Conservation (phyloP, 192 early-diverging fungal genomes). For the Mortierella claussenii region DNA sequence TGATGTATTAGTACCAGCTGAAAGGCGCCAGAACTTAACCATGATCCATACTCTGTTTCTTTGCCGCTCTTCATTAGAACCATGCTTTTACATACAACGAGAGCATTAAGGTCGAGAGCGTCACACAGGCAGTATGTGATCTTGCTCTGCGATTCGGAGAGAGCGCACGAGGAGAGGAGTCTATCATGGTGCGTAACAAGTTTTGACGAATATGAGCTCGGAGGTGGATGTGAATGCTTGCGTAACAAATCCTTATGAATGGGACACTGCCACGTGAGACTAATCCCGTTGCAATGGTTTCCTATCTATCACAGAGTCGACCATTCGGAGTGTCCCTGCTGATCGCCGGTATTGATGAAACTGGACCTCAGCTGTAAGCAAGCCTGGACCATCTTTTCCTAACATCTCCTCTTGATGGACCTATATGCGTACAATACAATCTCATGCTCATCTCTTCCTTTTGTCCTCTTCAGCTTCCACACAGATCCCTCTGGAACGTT, state of each 20-base stretch:
- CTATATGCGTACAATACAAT: too few species aligned
- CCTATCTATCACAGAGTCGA: slow-evolving; percentile 71
- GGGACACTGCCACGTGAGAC: too few species aligned
- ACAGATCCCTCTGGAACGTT: slow-evolving; percentile 99
- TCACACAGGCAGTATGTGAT: slow-evolving; percentile 98
- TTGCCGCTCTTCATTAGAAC: slow-evolving; percentile 64
- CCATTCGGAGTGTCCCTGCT: slow-evolving; percentile 99
- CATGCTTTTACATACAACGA: slow-evolving; percentile 98
- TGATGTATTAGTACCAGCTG: neutral
- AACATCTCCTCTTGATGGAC: neutral
- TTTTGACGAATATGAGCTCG: neutral
- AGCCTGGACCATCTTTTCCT: too few species aligned
- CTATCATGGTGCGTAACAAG: slow-evolving; percentile 82
- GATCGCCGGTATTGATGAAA: slow-evolving; percentile 97
- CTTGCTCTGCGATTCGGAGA: slow-evolving; percentile 98
- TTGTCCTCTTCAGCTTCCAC: slow-evolving; percentile 72
- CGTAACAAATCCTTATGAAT: too few species aligned
- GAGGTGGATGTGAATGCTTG: too few species aligned
- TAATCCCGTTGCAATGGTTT: too few species aligned
- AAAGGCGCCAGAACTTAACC: neutral
- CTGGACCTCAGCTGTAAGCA: slow-evolving; percentile 96
- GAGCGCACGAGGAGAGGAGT: slow-evolving; percentile 94
- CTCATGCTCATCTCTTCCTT: neutral
- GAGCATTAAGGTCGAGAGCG: slow-evolving; percentile 93
- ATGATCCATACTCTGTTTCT: neutral